Evolutionary conservation across 495 filamentous ascomycete genomes (phyloP).

Genomic region (Annulohypoxylon stygium): DNA sequence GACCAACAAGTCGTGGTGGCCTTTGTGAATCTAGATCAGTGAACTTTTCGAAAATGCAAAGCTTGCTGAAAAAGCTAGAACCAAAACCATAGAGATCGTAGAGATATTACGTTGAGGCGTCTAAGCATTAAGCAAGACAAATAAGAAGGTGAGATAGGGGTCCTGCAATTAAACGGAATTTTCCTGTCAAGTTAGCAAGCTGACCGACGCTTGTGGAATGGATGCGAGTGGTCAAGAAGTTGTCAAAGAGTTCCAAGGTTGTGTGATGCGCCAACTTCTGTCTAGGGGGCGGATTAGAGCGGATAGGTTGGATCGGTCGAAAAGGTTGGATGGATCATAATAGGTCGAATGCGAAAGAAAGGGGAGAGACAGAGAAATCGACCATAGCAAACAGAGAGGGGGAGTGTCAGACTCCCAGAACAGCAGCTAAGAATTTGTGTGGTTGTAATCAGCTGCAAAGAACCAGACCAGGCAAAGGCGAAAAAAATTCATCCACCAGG

Average conservation of each 20-base stretch:
- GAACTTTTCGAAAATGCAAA: neutral
- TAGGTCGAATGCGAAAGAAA: slow-evolving; percentile 40
- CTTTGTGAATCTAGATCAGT: slow-evolving; percentile 11
- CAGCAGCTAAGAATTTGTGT: slow-evolving; percentile 41
- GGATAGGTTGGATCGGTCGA: neutral
- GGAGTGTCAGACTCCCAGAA: slow-evolving; percentile 50
- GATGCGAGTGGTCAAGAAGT: neutral
- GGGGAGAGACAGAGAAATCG: slow-evolving; percentile 44
- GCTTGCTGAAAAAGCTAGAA: neutral
- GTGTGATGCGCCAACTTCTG: slow-evolving; percentile 14
- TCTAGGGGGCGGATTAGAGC: neutral
- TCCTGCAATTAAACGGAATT: slow-evolving; percentile 5
- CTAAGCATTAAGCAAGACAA: slow-evolving; percentile 11
- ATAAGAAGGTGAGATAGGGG: neutral
- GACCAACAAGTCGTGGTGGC: neutral
- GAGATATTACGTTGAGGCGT: slow-evolving; percentile 1
- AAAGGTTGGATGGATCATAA: neutral
- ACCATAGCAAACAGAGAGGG: slow-evolving; percentile 36
- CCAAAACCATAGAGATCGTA: neutral
- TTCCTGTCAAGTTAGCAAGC: neutral
- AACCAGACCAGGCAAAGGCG: slow-evolving; percentile 49
- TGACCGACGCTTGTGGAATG: slow-evolving; percentile 4
- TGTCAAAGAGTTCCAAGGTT: neutral
- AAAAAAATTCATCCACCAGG: slow-evolving; percentile 40
- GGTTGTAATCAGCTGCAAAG: slow-evolving; percentile 54